A percentile compares a stretch with the other conserved stretches of the same genome.
Conservation (phyloP, 2,329 filamentous ascomycete species). For the Pyrenochaeta sp. region DNA sequence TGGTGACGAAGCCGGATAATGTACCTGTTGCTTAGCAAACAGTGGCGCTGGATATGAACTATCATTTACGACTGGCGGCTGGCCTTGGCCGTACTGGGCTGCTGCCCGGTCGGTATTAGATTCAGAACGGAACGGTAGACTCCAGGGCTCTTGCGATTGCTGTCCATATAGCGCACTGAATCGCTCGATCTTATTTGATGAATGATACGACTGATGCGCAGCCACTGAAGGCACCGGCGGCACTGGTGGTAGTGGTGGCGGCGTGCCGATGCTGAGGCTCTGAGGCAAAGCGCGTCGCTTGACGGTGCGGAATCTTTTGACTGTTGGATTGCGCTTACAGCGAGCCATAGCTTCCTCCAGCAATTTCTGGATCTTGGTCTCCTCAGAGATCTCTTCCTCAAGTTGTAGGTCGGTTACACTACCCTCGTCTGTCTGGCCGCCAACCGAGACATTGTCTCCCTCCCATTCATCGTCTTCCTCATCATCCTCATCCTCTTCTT, state of each 20-base stretch:
- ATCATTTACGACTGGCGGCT: not conserved
- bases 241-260: slow-evolving; percentile 3
- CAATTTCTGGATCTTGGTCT: slow-evolving; percentile 31
- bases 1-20: not conserved
- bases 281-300: slow-evolving; percentile 12
- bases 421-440: slow-evolving; percentile 18
- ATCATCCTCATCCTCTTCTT: slow-evolving; percentile 21
- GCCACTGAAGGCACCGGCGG: slow-evolving; percentile 3
- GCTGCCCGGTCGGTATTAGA: not conserved
- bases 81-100: not conserved
- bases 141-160: slow-evolving; percentile 11
- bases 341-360: slow-evolving; percentile 28
- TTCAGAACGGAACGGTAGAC: slow-evolving; percentile 5
- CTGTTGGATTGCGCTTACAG: slow-evolving; percentile 31
- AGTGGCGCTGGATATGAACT: not conserved
- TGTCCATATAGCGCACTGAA: not conserved
- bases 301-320: slow-evolving; percentile 28
- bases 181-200: not conserved
- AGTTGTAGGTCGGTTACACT: slow-evolving; percentile 29
- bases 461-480: slow-evolving; percentile 20
- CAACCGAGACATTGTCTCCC: slow-evolving; percentile 19
- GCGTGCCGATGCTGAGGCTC: slow-evolving; percentile 6
- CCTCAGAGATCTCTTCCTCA: slow-evolving; percentile 24
- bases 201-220: not conserved
- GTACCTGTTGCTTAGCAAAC: slow-evolving; percentile 1